Evolutionary conservation across 1,139 yeast species (phyloP).

Genomic region (Suhomyces atakaporum): DNA sequence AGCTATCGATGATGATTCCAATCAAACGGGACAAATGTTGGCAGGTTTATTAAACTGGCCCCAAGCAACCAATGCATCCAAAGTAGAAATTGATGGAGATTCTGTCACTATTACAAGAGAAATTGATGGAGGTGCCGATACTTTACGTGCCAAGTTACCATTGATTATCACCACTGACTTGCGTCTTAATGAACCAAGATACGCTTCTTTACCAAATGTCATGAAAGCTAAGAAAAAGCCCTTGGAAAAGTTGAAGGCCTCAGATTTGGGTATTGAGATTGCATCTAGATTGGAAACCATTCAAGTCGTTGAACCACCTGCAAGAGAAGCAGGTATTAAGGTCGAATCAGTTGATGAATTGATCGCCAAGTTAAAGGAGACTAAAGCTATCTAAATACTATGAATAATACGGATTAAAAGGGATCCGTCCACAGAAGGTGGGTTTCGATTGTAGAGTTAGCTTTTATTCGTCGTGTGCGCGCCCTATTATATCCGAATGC

Average conservation of each 20-base stretch:
- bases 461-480: background rate
- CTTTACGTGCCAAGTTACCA: slow-evolving; percentile 77
- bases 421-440: background rate
- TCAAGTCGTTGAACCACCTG: slow-evolving; percentile 82
- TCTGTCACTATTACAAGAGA: slow-evolving; percentile 81
- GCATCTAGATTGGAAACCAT: slow-evolving; percentile 66
- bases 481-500: background rate
- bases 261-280: slow-evolving; percentile 71
- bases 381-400: slow-evolving; percentile 47
- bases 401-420: background rate
- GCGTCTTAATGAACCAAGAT: slow-evolving; percentile 91
- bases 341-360: slow-evolving; percentile 83
- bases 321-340: slow-evolving; percentile 77
- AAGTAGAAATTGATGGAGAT: slow-evolving; percentile 67
- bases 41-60: slow-evolving; percentile 97
- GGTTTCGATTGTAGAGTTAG: background rate
- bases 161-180: slow-evolving; percentile 88
- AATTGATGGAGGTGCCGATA: slow-evolving; percentile 93
- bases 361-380: slow-evolving; percentile 73
- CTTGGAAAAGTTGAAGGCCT: slow-evolving; percentile 64
- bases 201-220: slow-evolving; percentile 88
- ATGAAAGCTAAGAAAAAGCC: slow-evolving; percentile 99
- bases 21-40: slow-evolving; percentile 97
- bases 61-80: slow-evolving; percentile 95
- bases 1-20: slow-evolving; percentile 92